Percentiles rank a stretch among this genome's conserved stretches.
phyloP scores from a whole-genome alignment of 257 asterid genomes.

The Oldenlandia corymbosa region DNA sequence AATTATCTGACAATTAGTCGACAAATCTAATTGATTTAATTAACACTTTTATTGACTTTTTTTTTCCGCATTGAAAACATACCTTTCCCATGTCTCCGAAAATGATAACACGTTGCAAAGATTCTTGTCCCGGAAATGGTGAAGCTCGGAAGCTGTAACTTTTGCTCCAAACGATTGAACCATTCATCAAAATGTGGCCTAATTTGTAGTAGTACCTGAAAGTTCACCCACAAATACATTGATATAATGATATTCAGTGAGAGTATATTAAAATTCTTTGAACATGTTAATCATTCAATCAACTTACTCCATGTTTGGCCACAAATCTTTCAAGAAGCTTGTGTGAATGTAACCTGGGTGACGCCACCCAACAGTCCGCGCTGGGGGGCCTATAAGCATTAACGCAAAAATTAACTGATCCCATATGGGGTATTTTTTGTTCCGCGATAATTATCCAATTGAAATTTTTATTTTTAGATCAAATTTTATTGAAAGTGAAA shows the following conservation, averaged over 20 bases:
- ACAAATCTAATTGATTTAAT: too few species aligned
- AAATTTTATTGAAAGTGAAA: too few species aligned
- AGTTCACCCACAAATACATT: neutral
- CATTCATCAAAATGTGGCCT: constrained; percentile 57
- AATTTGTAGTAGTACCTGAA: constrained; percentile 70
- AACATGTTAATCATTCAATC: neutral
- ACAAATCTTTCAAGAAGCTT: constrained; percentile 74
- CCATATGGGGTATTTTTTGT: too few species aligned
- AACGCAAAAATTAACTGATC: too few species aligned
- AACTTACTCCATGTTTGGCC: constrained; percentile 74
- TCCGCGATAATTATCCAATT: too few species aligned
- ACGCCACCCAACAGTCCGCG: constrained; percentile 97
- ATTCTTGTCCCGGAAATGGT: constrained; percentile 86
- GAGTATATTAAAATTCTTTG: too few species aligned
- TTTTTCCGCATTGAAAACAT: too few species aligned
- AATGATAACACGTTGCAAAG: constrained; percentile 69
- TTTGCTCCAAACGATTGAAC: constrained; percentile 72
- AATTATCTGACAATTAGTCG: too few species aligned
- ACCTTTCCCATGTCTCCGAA: constrained; percentile 99
- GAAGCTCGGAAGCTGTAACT: constrained; percentile 57
- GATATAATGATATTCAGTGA: too few species aligned
- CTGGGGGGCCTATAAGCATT: constrained; percentile 59
- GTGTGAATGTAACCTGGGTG: constrained; percentile 95
- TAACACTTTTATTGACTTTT: too few species aligned
- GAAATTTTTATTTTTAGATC: too few species aligned